These are phyloP conservation scores for Candida peoriensis DNA, from an alignment of 805 yeast species.

Conservation along the genomic window DNA sequence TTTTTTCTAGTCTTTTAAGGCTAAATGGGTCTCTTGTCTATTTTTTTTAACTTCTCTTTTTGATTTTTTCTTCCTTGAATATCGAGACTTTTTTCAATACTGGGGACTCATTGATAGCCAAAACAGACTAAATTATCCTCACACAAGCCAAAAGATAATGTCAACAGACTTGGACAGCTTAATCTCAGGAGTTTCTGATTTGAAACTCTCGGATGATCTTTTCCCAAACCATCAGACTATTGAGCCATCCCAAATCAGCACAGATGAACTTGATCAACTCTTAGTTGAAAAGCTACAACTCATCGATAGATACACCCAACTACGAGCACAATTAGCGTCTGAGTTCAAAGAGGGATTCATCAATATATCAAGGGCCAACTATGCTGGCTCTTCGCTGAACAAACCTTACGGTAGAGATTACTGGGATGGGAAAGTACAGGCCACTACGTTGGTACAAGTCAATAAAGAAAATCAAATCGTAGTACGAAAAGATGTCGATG, in stretches of 20 bases:
- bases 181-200: neutral
- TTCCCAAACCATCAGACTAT: constrained; percentile 5
- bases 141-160: too few relatives aligned
- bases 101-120: too few relatives aligned
- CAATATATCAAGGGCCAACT: constrained; percentile 42
- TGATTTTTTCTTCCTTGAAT: too few relatives aligned
- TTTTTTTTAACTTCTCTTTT: too few relatives aligned
- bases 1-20: neutral
- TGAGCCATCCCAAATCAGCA: too few relatives aligned
- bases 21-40: neutral
- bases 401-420: constrained; percentile 35
- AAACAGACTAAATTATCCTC: too few relatives aligned
- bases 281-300: constrained; percentile 5
- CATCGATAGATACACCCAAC: constrained; percentile 11
- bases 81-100: too few relatives aligned
- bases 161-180: neutral
- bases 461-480: neutral
- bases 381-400: constrained; percentile 22
- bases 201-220: constrained; percentile 11
- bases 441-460: constrained; percentile 15
- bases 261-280: neutral
- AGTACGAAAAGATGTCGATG: neutral
- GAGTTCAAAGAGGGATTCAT: constrained; percentile 30
- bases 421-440: constrained; percentile 33
- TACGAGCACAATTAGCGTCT: constrained; percentile 2